phyloP scores from a whole-genome alignment of 306 rosid species.

The Glycine soja region DNA sequence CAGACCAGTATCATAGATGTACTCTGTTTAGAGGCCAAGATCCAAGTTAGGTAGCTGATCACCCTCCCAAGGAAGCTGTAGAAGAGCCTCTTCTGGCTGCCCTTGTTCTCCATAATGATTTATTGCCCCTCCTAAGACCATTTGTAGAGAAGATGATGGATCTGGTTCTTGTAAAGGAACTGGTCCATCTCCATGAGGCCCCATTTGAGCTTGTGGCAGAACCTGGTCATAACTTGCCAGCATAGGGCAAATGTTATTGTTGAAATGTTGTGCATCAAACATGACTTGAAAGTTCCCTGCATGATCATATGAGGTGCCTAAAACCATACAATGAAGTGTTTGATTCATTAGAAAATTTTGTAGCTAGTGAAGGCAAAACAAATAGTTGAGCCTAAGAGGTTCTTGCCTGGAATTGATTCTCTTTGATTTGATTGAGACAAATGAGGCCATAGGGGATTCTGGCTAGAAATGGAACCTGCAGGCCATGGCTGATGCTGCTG shows the following conservation, averaged over 20 bases:
- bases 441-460: neutral
- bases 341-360: neutral
- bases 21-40: neutral
- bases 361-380: neutral
- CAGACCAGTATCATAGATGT: too few relatives aligned
- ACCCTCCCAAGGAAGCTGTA: neutral
- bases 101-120: neutral
- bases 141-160: neutral
- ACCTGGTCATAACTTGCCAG: neutral
- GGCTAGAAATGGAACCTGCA: neutral
- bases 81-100: neutral
- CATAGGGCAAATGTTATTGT: neutral
- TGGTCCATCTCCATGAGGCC: neutral
- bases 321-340: neutral
- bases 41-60: neutral
- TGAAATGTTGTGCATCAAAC: neutral
- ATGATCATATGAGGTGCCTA: neutral
- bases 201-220: neutral
- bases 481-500: neutral
- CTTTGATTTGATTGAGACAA: neutral
- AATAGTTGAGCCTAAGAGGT: neutral
- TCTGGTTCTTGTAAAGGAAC: neutral
- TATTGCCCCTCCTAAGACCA: neutral
- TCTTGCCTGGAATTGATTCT: neutral
- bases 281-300: conserved; percentile 12